Conservation (phyloP, 2,329 filamentous ascomycete species). For the Botrytis fabae region DNA sequence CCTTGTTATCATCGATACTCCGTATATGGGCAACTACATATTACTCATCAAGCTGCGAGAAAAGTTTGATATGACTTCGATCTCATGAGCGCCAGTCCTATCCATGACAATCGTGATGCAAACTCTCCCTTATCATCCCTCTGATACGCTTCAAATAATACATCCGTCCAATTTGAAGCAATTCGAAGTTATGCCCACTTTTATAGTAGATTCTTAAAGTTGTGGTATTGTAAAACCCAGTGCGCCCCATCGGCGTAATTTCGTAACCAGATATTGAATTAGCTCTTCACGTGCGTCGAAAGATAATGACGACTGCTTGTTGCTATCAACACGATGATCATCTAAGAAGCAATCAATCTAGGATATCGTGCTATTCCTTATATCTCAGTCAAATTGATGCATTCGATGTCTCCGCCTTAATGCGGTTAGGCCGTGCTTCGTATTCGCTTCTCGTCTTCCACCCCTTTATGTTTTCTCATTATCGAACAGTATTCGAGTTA, state of each 20-base stretch:
- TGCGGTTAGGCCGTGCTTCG: not conserved
- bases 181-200: not conserved
- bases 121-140: accelerated
- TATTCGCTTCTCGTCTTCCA: not conserved
- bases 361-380: not conserved
- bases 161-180: accelerated
- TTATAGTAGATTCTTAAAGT: not conserved
- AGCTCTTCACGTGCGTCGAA: not conserved
- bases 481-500: not conserved
- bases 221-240: too few species aligned
- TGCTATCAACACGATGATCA: not conserved
- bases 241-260: not conserved
- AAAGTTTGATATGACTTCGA: not conserved
- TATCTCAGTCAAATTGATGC: not conserved
- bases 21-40: too few species aligned
- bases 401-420: not conserved
- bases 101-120: too few species aligned
- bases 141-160: not conserved
- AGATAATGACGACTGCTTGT: not conserved
- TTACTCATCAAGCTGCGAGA: not conserved
- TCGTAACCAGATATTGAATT: not conserved
- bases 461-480: not conserved
- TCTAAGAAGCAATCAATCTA: not conserved
- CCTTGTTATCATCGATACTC: not conserved
- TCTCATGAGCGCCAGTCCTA: not conserved